These are phyloP conservation scores for Teunomyces barrocoloradensis DNA, from an alignment of 805 yeast genomes.

Conservation along the genomic window DNA sequence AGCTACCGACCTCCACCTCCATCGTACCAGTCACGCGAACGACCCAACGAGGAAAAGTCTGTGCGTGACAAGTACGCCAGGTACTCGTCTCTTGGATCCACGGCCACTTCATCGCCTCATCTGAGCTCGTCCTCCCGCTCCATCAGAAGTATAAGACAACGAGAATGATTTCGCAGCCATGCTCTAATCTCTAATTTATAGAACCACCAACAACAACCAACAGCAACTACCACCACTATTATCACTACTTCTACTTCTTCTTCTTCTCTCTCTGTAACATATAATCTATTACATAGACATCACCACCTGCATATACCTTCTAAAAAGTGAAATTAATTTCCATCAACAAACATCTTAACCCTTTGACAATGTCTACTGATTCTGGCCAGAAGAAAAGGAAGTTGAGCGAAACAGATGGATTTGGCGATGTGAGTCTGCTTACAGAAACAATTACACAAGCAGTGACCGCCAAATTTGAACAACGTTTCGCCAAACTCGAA, in stretches of 20 bases:
- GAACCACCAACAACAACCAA: no score
- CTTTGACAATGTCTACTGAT: background rate
- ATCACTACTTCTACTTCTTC: no score
- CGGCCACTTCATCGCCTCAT: background rate
- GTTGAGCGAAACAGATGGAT: background rate
- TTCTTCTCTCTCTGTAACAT: no score
- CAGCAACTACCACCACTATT: no score
- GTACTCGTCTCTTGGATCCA: slow-evolving; percentile 8
- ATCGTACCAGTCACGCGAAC: slow-evolving; percentile 1
- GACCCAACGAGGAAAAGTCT: slow-evolving; percentile 11
- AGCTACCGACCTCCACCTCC: background rate
- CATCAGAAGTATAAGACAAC: slow-evolving; percentile 1
- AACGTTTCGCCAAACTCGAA: slow-evolving; percentile 17
- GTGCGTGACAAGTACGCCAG: slow-evolving; percentile 25
- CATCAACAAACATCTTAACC: no score
- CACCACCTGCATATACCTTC: no score
- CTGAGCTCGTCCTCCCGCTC: background rate
- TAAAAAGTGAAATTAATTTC: no score
- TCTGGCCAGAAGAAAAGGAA: slow-evolving; percentile 1
- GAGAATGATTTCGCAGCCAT: slow-evolving; percentile 1
- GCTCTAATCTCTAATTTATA: no score
- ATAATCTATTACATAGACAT: background rate
- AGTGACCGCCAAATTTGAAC: slow-evolving; percentile 10
- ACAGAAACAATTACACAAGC: slow-evolving; percentile 2
- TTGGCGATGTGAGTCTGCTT: background rate